phyloP scores from a whole-genome alignment of 1,284 basidiomycete genomes.

The Prillingera fragicola region DNA sequence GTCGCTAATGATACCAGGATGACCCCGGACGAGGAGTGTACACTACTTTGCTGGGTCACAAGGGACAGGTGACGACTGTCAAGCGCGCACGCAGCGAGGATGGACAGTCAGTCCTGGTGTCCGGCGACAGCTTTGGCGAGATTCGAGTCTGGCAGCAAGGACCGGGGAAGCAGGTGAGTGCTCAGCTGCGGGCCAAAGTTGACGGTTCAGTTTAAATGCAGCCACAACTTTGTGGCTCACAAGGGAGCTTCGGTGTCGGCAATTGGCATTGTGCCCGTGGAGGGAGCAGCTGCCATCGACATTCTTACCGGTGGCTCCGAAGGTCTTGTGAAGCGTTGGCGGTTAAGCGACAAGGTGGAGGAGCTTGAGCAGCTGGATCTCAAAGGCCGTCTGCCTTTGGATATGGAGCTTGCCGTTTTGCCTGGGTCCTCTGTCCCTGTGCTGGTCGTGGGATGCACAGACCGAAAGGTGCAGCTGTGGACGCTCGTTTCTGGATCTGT shows the following conservation, averaged over 20 bases:
- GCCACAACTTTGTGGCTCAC: slow-evolving; percentile 58
- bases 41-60: slow-evolving; percentile 67
- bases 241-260: slow-evolving; percentile 60
- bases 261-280: slow-evolving; percentile 50
- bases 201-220: slow-evolving; percentile 56
- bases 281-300: slow-evolving; percentile 30
- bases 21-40: slow-evolving; percentile 53
- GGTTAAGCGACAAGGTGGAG: slow-evolving; percentile 14
- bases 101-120: slow-evolving; percentile 58
- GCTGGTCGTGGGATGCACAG: slow-evolving; percentile 71
- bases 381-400: slow-evolving; percentile 67
- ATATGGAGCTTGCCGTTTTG: slow-evolving; percentile 60
- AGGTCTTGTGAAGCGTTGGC: slow-evolving; percentile 67
- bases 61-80: slow-evolving; percentile 68
- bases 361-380: slow-evolving; percentile 58
- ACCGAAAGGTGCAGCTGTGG: slow-evolving; percentile 69
- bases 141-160: slow-evolving; percentile 43
- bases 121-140: slow-evolving; percentile 67
- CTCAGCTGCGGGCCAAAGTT: slow-evolving; percentile 5
- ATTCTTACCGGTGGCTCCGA: slow-evolving; percentile 77
- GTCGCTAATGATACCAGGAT: neutral
- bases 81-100: slow-evolving; percentile 53
- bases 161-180: slow-evolving; percentile 13
- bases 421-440: slow-evolving; percentile 62
- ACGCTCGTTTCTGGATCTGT: slow-evolving; percentile 60